phyloP scores from a whole-genome alignment of 345 rosid genomes.

The Xanthoceras sorbifolium region DNA sequence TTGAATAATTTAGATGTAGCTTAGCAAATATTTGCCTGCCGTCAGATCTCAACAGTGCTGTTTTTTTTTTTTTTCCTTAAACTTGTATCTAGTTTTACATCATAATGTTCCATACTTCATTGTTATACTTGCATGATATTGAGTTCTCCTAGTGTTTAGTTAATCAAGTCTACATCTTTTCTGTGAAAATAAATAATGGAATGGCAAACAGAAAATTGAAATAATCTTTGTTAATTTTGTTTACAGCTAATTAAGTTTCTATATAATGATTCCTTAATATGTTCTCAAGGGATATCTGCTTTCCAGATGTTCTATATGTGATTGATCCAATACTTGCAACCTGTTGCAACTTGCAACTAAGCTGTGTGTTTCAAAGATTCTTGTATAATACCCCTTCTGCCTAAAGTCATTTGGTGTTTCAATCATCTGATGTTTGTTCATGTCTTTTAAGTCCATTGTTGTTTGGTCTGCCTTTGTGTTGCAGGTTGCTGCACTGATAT shows the following conservation, averaged over 20 bases:
- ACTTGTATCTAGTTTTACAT: not conserved
- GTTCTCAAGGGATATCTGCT: not conserved
- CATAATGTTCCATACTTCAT: not conserved
- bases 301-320: not conserved
- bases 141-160: not conserved
- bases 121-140: not conserved
- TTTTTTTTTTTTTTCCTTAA: not conserved
- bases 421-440: not conserved
- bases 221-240: not conserved
- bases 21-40: not conserved
- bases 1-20: not conserved
- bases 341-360: not conserved
- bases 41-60: not conserved
- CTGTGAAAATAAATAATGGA: not conserved
- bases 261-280: constrained; percentile 2
- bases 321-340: not conserved
- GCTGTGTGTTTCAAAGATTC: not conserved
- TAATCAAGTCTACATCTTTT: not conserved
- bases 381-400: not conserved
- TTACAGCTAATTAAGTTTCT: not conserved
- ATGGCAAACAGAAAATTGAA: not conserved
- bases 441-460: not conserved
- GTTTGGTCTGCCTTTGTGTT: constrained; percentile 15
- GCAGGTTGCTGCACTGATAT: constrained; percentile 80
- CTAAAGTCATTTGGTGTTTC: not conserved